Percentiles rank a stretch among this genome's conserved stretches.
Conservation (phyloP, 1,139 yeast species). For the Nakaseomyces nivariensis region DNA sequence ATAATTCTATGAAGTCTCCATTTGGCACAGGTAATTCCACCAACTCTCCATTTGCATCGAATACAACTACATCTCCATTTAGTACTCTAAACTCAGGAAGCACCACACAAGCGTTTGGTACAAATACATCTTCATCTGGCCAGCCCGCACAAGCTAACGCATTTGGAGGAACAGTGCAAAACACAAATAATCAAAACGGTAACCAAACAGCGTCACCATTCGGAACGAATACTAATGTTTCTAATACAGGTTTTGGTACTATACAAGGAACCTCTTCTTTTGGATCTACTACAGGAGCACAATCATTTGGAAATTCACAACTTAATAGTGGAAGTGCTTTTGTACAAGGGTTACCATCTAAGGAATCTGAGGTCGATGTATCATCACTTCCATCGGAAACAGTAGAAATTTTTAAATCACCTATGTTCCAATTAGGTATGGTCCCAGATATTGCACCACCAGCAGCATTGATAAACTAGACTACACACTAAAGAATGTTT, state of each 20-base stretch:
- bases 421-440: conserved; percentile 47
- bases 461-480: conserved; percentile 11
- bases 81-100: background rate
- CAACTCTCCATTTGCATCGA: conserved; percentile 1
- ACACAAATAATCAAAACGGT: conserved; percentile 4
- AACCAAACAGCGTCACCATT: conserved; percentile 7
- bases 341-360: conserved; percentile 27
- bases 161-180: conserved; percentile 4
- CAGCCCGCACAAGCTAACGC: background rate
- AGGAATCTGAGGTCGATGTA: conserved; percentile 13
- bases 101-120: background rate
- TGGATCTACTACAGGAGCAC: background rate
- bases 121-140: background rate
- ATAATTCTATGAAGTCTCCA: background rate
- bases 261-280: background rate
- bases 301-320: background rate
- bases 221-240: background rate
- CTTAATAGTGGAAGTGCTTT: conserved; percentile 7
- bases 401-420: conserved; percentile 41
- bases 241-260: conserved; percentile 2
- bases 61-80: background rate
- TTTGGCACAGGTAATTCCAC: background rate
- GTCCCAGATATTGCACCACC: conserved; percentile 85
- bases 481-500: too few relatives aligned
- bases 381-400: conserved; percentile 38